Conservation (phyloP, 495 filamentous ascomycete genomes). For the Tuber umbilicatum region DNA sequence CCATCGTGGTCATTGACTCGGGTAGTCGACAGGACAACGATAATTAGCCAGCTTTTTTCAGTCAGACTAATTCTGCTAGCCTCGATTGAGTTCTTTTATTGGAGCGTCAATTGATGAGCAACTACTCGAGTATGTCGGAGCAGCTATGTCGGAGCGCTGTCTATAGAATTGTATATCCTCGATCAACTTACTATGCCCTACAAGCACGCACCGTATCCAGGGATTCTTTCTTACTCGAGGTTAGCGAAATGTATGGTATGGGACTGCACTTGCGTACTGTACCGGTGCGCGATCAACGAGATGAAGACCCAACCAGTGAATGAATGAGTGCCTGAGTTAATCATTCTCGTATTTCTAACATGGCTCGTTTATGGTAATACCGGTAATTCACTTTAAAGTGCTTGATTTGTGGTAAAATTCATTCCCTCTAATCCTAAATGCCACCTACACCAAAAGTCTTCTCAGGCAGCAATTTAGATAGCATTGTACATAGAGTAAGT, state of each 20-base stretch:
- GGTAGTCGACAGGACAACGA: neutral
- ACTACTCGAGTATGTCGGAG: no score
- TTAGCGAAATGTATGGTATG: neutral
- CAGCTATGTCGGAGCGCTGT: neutral
- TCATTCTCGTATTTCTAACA: neutral
- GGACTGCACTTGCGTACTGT: neutral
- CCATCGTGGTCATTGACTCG: neutral
- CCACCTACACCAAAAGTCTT: neutral
- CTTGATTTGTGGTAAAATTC: neutral
- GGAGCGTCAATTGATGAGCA: neutral
- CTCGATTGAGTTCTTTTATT: neutral
- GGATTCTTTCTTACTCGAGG: neutral
- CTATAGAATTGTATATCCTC: neutral
- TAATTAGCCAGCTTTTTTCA: neutral
- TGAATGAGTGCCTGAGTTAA: neutral
- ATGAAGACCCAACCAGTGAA: neutral
- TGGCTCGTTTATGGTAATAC: neutral
- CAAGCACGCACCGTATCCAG: neutral
- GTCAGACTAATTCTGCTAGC: neutral
- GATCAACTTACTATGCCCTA: neutral
- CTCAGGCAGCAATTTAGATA: neutral
- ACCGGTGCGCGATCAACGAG: neutral
- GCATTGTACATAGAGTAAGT: neutral
- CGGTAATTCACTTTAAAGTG: slow-evolving; percentile 1
- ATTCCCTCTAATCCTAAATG: neutral